Conservation (phyloP, 2,329 filamentous ascomycete species). For the Colletotrichum liaoningense region DNA sequence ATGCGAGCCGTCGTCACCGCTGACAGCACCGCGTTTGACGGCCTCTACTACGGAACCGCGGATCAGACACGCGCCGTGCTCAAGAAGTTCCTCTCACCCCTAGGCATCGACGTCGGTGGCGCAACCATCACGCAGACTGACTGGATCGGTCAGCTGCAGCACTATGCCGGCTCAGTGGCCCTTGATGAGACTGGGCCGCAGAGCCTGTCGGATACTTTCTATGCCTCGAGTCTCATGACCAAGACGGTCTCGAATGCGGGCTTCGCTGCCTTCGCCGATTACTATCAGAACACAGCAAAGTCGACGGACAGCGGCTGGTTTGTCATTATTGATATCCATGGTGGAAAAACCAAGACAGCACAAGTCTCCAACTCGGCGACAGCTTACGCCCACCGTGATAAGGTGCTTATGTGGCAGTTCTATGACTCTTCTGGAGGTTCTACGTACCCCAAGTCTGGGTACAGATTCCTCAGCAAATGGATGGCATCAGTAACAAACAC, state of each 20-base stretch:
- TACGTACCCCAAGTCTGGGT: conserved; percentile 48
- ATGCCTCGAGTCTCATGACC: conserved; percentile 45
- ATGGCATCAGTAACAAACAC: conserved; percentile 50
- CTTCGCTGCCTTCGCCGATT: conserved; percentile 41
- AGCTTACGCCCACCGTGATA: conserved; percentile 54
- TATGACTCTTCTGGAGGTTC: conserved; percentile 50
- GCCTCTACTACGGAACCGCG: conserved; percentile 42
- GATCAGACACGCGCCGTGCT: conserved; percentile 31
- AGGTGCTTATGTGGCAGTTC: conserved; percentile 63
- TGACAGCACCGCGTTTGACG: conserved; percentile 40
- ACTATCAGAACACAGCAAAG: conserved; percentile 42
- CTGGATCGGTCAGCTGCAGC: conserved; percentile 42
- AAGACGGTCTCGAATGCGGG: conserved; percentile 39
- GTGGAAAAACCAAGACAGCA: conserved; percentile 49
- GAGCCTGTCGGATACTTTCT: conserved; percentile 42
- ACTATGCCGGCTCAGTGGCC: conserved; percentile 9
- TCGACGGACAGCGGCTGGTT: conserved; percentile 43
- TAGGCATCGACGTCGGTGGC: conserved; percentile 10
- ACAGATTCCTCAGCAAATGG: conserved; percentile 53
- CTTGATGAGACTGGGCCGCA: conserved; percentile 43
- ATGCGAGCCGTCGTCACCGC: conserved; percentile 38
- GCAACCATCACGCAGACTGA: conserved; percentile 4
- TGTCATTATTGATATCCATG: conserved; percentile 48
- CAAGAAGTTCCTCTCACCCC: conserved; percentile 2
- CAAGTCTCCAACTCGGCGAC: conserved; percentile 41